Evolutionary conservation across 805 yeast species (phyloP).

Genomic region (Wickerhamiella shivajii): DNA sequence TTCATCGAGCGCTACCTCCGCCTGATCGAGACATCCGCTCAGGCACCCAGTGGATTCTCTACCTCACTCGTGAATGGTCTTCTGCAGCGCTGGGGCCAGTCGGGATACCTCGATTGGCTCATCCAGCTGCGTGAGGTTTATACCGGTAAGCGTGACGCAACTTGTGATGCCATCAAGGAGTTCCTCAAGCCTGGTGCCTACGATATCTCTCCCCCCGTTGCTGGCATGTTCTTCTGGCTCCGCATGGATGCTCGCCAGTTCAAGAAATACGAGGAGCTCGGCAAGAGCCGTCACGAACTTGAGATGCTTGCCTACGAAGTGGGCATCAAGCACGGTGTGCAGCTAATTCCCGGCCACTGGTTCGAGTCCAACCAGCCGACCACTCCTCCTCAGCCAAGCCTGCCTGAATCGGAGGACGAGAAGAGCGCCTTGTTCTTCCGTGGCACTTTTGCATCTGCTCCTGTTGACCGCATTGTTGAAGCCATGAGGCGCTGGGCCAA

Average conservation of each 20-base stretch:
- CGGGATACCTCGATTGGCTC: conserved; percentile 80
- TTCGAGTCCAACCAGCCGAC: conserved; percentile 20
- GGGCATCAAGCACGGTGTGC: conserved; percentile 24
- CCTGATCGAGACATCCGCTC: conserved; percentile 68
- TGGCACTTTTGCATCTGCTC: conserved; percentile 31
- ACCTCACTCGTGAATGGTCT: conserved; percentile 56
- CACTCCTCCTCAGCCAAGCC: conserved; percentile 15
- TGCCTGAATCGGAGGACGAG: conserved; percentile 18
- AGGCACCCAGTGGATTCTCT: conserved; percentile 69
- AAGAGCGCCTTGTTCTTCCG: conserved; percentile 27
- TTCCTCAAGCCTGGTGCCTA: conserved; percentile 34
- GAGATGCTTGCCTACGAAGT: conserved; percentile 25
- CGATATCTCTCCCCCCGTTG: conserved; percentile 31
- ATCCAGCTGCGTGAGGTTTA: conserved; percentile 60
- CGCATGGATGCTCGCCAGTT: conserved; percentile 38
- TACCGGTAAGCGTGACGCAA: conserved; percentile 75
- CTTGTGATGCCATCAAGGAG: conserved; percentile 58
- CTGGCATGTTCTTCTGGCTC: conserved; percentile 41
- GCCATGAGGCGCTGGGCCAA: conserved; percentile 26
- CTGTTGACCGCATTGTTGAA: conserved; percentile 21
- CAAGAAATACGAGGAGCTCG: conserved; percentile 29
- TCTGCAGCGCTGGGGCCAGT: conserved; percentile 78
- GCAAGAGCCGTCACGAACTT: conserved; percentile 19
- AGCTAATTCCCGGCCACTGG: conserved; percentile 31
- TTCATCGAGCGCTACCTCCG: conserved; percentile 54